Base-by-base conservation (phyloP, 306 rosid species). In the Cajanus cajan region DNA sequence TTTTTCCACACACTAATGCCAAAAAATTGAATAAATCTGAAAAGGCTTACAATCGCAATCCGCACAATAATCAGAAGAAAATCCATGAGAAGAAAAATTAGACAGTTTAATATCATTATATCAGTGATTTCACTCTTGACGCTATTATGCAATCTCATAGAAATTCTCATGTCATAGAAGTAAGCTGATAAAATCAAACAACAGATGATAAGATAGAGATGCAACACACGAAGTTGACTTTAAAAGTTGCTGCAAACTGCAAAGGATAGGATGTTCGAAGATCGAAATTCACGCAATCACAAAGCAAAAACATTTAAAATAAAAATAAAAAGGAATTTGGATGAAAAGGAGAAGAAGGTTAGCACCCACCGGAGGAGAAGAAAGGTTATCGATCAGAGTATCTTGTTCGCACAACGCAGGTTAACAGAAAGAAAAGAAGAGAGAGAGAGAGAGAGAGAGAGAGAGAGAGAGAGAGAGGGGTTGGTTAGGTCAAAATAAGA, bases 311-410 rank as follows among this genome's bases (percentile, higher is more conserved):
- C 36, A 16, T 19, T 7, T 41, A 4, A 15, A 44, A 47, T 47
- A 37, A 16, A 2, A 52, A 1, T 18, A 4, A 54, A 14, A 15
- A 47, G 15, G 4, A 48, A 24, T 15, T 34, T 12, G 34, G 28
- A 68, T 19, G 59, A 19, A 25, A 70, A 33, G 44, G 78, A 71
- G 66, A 80, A 67, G 74, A 69, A 39, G 34, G 78, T 85, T 12
- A 88, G 92, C 87, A 7, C 79, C 44, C 14, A 8, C 16, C 21
- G 5, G 58, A 68, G 48, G 52, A 54, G 43, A 47, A 67, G 74
- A 65, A 73, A 71, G 14, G 2, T 33, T 73, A 79, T 12, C 71
- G 78, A 80, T 45, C 39, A 55, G 16, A 65, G 55, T 28, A 1
- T 8, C 9, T 48, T 71, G 36, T 34, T 36, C 58, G 25, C 41